Evolutionary conservation across 345 rosid genomes (phyloP), one percentile per base, ranked within the genome.

Genomic region (Eucalyptus fibrosa): DNA sequence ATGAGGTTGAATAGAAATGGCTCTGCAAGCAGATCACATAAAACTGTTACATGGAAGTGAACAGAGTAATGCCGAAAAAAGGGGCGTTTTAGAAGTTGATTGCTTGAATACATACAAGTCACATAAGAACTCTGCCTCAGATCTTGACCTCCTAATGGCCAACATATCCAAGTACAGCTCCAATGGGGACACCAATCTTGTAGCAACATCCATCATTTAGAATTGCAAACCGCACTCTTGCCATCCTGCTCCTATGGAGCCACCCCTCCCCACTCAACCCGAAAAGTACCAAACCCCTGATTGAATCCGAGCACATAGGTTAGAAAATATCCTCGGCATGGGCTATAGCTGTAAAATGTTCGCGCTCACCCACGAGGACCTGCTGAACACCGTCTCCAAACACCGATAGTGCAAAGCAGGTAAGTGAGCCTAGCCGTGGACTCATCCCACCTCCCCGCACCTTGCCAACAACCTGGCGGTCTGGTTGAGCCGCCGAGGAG

Each of bases 171-270:
- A 95, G 94, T 69, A 94, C 30, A 81, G 92, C 88, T 32, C 97
- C 98, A 50, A 94, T 37, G 12, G 97, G 98, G 3, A 96, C 86
- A 26, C 97, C 99, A 92, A 94, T 45, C 7, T 93, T 30, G 72
- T 95, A 95, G 91, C 93, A 96, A 56, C 95, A 92, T 44, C 49
- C 90, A 50, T 94, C 86, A 87, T 94, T 96, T 50, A 96, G 89
- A 86, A 91, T 89, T 56, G 97, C 97, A 60, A 83, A 92, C 96
- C 60, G 89, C 86, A n/a, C 91, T 87, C 72, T 95, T 95, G 96
- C 92, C 95, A 86, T 9, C 99, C 97, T 53, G 97, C 96, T 50
- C 97, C 96, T 28, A 96, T 92, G 17, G 62, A 56, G 96, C 98
- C 40, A 93, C 96, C 23, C 98, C 97, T 69, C 2, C 24, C 23